A percentile compares a stretch with the other conserved stretches of the same genome.
phyloP scores from a whole-genome alignment of 2,329 filamentous ascomycete genomes.

The Nannizziopsis barbatae region DNA sequence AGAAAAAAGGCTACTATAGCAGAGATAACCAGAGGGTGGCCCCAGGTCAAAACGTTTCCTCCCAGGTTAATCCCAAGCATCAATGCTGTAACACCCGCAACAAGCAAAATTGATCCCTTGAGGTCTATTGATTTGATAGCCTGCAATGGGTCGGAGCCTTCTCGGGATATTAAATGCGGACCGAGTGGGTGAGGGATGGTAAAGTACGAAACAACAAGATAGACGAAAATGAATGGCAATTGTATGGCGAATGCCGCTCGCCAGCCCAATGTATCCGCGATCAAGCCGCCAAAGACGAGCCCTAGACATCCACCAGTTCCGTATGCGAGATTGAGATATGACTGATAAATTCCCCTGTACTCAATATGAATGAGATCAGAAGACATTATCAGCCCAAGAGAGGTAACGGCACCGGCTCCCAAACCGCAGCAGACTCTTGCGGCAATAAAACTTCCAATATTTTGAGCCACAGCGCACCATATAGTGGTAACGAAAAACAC shows the following conservation, averaged over 20 bases:
- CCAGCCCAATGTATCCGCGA: constrained; percentile 34
- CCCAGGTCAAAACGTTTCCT: constrained; percentile 43
- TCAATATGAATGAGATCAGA: constrained; percentile 66
- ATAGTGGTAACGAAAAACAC: constrained; percentile 55
- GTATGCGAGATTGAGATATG: constrained; percentile 31
- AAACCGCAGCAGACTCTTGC: constrained; percentile 61
- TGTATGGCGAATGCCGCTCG: constrained; percentile 39
- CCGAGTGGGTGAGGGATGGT: constrained; percentile 38
- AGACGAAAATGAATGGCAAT: constrained; percentile 38
- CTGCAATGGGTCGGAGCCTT: constrained; percentile 32
- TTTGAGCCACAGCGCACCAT: constrained; percentile 59
- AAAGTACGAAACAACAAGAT: constrained; percentile 16
- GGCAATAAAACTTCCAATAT: constrained; percentile 59
- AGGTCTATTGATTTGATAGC: constrained; percentile 41
- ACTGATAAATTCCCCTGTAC: constrained; percentile 39
- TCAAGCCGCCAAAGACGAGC: constrained; percentile 30
- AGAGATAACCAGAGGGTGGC: constrained; percentile 39
- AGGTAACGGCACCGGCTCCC: constrained; percentile 60
- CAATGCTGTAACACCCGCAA: constrained; percentile 37
- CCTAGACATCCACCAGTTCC: constrained; percentile 31
- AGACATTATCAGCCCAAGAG: constrained; percentile 49
- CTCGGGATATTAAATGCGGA: constrained; percentile 33
- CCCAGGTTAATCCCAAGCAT: constrained; percentile 44
- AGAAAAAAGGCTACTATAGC: constrained; percentile 36
- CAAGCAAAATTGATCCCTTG: constrained; percentile 39